phyloP scores from a whole-genome alignment of 2,329 filamentous ascomycete species.

The Colletotrichum brevisporum region DNA sequence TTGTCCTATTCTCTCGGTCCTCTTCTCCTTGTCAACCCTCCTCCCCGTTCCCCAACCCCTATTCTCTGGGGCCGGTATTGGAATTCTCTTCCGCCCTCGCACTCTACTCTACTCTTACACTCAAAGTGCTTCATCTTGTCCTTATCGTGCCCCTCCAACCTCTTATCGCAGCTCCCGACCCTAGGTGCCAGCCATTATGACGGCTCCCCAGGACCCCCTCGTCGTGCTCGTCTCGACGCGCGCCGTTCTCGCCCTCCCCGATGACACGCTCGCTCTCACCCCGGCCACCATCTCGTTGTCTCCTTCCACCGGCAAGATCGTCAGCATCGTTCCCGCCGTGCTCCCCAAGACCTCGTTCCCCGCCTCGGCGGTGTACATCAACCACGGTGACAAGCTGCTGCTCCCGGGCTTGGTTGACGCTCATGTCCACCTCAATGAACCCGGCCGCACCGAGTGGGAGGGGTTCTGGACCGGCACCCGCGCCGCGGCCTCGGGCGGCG shows the following conservation, averaged over 20 bases:
- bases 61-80: too few species aligned
- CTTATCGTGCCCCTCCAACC: constrained; percentile 13
- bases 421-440: constrained; percentile 97
- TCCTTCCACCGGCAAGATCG: constrained; percentile 84
- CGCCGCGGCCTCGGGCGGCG: constrained; percentile 94
- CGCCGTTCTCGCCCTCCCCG: constrained; percentile 81
- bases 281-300: constrained; percentile 89
- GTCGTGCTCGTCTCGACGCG: constrained; percentile 87
- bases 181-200: constrained; percentile 47
- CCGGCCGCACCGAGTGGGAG: constrained; percentile 97
- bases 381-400: constrained; percentile 88
- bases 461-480: constrained; percentile 96
- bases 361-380: constrained; percentile 77
- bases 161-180: constrained; percentile 21
- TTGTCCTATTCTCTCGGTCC: not conserved
- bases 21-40: not conserved
- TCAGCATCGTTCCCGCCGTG: constrained; percentile 79
- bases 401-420: constrained; percentile 95
- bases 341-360: constrained; percentile 85
- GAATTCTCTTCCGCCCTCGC: not conserved
- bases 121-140: not conserved
- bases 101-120: not conserved
- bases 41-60: too few species aligned
- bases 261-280: constrained; percentile 74
- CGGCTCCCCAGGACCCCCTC: constrained; percentile 55